These are phyloP conservation scores for Fomitopsis pinicola DNA, from an alignment of 1,284 basidiomycete genomes.

Conservation along the genomic window DNA sequence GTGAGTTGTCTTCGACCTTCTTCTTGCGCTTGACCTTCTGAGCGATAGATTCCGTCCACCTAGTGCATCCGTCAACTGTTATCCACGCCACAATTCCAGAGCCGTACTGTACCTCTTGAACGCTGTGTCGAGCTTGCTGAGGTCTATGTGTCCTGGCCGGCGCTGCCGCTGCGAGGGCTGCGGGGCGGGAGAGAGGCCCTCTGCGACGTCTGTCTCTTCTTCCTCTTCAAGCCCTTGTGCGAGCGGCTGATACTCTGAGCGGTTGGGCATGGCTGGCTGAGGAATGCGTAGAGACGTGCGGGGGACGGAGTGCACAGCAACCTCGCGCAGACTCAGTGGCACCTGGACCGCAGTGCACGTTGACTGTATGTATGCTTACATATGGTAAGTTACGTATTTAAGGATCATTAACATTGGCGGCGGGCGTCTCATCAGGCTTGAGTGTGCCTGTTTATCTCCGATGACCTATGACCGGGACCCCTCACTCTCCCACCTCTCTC, in stretches of 20 bases:
- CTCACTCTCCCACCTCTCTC: too few species aligned
- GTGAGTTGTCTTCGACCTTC: constrained; percentile 59
- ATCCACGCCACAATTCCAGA: too few species aligned
- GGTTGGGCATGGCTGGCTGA: constrained; percentile 36
- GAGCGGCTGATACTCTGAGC: constrained; percentile 65
- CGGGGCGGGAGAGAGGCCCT: constrained; percentile 29
- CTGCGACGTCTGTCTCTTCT: constrained; percentile 39
- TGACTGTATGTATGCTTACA: not conserved
- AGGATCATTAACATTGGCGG: not conserved
- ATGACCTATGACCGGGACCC: too few species aligned
- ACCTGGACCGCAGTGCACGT: not conserved
- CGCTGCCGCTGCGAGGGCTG: constrained; percentile 36
- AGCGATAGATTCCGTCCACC: constrained; percentile 82
- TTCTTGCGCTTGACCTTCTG: constrained; percentile 79
- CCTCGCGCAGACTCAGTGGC: not conserved
- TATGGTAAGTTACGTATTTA: not conserved
- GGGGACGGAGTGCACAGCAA: not conserved
- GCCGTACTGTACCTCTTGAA: constrained; percentile 60
- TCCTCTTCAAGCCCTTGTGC: constrained; percentile 57
- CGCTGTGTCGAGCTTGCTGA: constrained; percentile 72
- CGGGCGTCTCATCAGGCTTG: not conserved
- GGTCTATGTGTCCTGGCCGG: constrained; percentile 65
- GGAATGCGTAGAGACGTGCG: constrained; percentile 13
- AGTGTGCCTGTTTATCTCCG: too few species aligned
- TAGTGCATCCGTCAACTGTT: constrained; percentile 21